These are phyloP conservation scores for Trichoderma lentiforme DNA, from an alignment of 2,329 filamentous ascomycete species.

Conservation along the genomic window DNA sequence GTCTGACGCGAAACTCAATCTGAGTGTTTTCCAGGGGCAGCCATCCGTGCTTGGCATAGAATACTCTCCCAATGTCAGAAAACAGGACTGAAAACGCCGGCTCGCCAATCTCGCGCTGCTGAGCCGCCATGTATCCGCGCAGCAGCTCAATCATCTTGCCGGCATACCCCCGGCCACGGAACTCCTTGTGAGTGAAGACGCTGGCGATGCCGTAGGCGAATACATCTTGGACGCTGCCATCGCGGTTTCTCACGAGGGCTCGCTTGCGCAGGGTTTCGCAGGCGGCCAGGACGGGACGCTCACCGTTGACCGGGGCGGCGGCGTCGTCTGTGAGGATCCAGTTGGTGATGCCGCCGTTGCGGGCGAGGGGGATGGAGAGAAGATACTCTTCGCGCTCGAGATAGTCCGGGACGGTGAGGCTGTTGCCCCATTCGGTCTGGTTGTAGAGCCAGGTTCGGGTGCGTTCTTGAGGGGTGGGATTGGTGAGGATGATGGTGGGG, in stretches of 20 bases:
- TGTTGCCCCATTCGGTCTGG: constrained; percentile 56
- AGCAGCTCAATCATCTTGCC: constrained; percentile 70
- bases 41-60: constrained; percentile 79
- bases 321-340: constrained; percentile 59
- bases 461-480: constrained; percentile 56
- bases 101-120: constrained; percentile 30
- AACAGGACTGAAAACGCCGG: constrained; percentile 72
- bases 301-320: constrained; percentile 24
- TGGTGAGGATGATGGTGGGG: constrained; percentile 41
- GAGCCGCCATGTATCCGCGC: constrained; percentile 38
- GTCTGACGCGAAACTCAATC: constrained; percentile 52
- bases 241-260: constrained; percentile 44
- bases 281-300: constrained; percentile 56
- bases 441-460: constrained; percentile 53
- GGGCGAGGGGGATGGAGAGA: constrained; percentile 54
- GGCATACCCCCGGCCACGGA: constrained; percentile 72
- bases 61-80: constrained; percentile 81
- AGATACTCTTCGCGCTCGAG: constrained; percentile 58
- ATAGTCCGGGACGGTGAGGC: constrained; percentile 54
- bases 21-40: constrained; percentile 69
- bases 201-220: constrained; percentile 72
- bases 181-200: constrained; percentile 69
- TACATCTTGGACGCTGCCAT: constrained; percentile 45
- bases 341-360: constrained; percentile 55
- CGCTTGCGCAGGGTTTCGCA: constrained; percentile 64